Conservation (phyloP, 805 yeast genomes). For the Candida ortonii region DNA sequence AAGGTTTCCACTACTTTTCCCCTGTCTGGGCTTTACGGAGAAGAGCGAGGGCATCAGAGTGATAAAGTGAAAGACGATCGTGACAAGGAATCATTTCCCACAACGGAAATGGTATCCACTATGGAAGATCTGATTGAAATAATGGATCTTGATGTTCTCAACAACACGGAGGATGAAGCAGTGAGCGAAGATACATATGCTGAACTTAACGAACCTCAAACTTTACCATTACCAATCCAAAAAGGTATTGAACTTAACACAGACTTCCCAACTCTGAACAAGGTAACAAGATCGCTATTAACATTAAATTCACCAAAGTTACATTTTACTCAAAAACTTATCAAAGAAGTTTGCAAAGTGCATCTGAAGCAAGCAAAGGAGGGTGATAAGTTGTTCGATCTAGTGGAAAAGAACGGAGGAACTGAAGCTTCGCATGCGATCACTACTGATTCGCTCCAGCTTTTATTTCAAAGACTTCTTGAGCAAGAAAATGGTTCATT, state of each 20-base stretch:
- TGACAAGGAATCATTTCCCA: conserved; percentile 32
- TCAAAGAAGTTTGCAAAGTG: conserved; percentile 7
- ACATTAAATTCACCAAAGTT: conserved; percentile 21
- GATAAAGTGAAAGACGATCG: conserved; percentile 21
- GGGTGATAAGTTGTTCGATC: conserved; percentile 11
- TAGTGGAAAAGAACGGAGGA: conserved; percentile 7
- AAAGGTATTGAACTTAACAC: conserved; percentile 16
- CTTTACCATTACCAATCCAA: conserved; percentile 12
- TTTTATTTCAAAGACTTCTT: no score
- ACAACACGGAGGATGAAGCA: conserved; percentile 20
- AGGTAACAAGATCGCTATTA: conserved; percentile 18
- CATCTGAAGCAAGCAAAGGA: conserved; percentile 8
- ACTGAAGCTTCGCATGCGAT: no score
- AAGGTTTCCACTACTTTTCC: conserved; percentile 50
- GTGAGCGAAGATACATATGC: conserved; percentile 15
- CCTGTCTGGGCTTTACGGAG: conserved; percentile 34
- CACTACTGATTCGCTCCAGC: no score
- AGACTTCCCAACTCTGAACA: conserved; percentile 6
- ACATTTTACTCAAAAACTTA: conserved; percentile 15
- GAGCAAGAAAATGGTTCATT: conserved; percentile 3
- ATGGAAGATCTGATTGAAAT: conserved; percentile 45
- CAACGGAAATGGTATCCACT: conserved; percentile 34
- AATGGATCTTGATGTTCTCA: conserved; percentile 39
- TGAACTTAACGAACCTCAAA: conserved; percentile 23
- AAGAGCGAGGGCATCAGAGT: conserved; percentile 1